Evolutionary conservation across 805 yeast genomes (phyloP), one percentile per base, ranked within the genome.

Genomic region (Yamadazyma phyllophila): DNA sequence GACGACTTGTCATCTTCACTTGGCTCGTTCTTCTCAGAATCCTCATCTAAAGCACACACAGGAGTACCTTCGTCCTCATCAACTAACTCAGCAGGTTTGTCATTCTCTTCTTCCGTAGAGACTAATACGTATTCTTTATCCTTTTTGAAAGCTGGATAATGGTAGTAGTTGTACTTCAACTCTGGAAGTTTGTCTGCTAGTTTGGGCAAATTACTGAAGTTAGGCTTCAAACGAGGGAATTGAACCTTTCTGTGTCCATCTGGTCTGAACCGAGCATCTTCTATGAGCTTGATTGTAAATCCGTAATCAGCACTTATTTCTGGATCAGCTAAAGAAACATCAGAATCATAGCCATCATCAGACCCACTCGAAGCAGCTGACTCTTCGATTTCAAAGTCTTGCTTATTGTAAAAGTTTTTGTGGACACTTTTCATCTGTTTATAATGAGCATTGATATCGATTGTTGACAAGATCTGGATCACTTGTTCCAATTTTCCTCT

Each of bases 241-340:
- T 76, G 72, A 4, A 61, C 55, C 12, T 59, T 67, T 26, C 59
- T 63, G 11, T 56, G 62, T 7, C 55, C 61, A 11, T 54, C 60
- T 1, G 12, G 33, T 33, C 33, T 45, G 35, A n/a, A 26, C n/a
- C 33, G 20, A 4, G 34, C 2, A 36, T 50, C 53, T 26, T 48
- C 31, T 26, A 36, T 65, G 15, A 68, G 32, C 51, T 74, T 78
- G 26, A 80, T 65, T 6, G 65, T 63, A 52, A 81, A 81, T 0
- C 76, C 81, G 54, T 66, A 68, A 39, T 74, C 71, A 3, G 77
- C 80, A 15, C 77, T 67, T 5, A 76, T 59, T 41, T 71, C 71
- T 0, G 83, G 82, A 48, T 76, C 73, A 0, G 83, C 82, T 17
- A 77, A 52, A 0, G 83, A 78, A 2, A 76, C 60, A 50, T 72